These are phyloP conservation scores for Eucalyptus melliodora DNA, from an alignment of 345 rosid species.

Conservation along the genomic window DNA sequence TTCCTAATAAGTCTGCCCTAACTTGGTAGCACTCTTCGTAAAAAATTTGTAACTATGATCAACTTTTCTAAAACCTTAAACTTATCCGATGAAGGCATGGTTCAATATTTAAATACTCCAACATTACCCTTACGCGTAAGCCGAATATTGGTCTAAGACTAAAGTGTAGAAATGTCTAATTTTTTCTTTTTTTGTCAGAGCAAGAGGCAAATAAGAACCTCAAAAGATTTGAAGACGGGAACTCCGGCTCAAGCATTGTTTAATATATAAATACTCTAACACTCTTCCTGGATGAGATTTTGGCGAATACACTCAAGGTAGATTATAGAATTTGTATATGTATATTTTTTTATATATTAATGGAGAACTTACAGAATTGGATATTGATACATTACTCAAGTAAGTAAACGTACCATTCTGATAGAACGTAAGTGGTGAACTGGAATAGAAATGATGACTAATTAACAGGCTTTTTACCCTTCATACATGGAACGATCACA, in stretches of 20 bases:
- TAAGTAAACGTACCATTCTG: background rate
- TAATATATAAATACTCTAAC: background rate
- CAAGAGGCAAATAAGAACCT: background rate
- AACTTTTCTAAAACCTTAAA: no score
- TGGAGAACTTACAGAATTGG: background rate
- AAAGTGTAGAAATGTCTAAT: background rate
- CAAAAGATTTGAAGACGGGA: background rate
- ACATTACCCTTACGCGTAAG: accelerated
- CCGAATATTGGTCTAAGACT: no score
- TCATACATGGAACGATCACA: no score
- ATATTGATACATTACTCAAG: background rate
- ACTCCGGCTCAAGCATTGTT: accelerated
- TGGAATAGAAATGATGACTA: background rate
- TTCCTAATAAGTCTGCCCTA: background rate
- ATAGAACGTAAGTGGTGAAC: background rate
- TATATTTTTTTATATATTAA: no score
- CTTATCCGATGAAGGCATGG: background rate
- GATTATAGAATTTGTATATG: background rate
- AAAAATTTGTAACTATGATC: background rate
- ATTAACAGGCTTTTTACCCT: background rate
- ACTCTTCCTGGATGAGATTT: background rate
- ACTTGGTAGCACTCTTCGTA: background rate
- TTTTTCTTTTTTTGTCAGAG: accelerated
- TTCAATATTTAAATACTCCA: background rate
- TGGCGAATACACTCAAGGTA: no score